Percentiles rank a stretch among this genome's conserved stretches.
These are phyloP conservation scores for Ganoderma multipileum DNA, from an alignment of 1,284 basidiomycete genomes.

Conservation along the genomic window DNA sequence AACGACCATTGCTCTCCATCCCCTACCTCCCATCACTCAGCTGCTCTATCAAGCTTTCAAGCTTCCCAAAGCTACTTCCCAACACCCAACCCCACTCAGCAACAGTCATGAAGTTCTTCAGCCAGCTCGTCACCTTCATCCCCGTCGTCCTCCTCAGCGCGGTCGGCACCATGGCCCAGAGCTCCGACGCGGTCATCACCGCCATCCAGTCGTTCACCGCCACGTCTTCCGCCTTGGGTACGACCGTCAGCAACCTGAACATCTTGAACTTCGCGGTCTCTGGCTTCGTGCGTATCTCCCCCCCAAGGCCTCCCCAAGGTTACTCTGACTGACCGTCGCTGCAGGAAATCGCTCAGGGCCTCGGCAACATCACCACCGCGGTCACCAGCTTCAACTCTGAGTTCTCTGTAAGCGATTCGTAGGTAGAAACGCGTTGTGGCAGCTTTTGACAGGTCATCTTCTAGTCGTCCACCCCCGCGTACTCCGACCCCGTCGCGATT, in stretches of 20 bases:
- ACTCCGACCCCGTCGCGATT: constrained; percentile 1
- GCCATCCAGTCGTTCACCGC: constrained; percentile 3
- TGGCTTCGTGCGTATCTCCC: background rate
- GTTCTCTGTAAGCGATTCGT: background rate
- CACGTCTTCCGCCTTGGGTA: background rate
- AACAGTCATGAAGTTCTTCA: constrained; percentile 8
- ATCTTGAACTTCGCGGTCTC: background rate
- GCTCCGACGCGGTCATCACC: constrained; percentile 3
- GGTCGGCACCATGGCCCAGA: constrained; percentile 1
- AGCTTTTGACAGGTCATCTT: background rate
- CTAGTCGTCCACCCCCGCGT: background rate
- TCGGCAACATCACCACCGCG: constrained; percentile 9
- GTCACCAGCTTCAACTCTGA: constrained; percentile 8
- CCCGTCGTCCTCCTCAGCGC: constrained; percentile 1
- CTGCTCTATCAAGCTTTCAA: background rate
- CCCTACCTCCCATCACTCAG: background rate
- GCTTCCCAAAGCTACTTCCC: too few relatives aligned
- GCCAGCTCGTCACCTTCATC: constrained; percentile 3
- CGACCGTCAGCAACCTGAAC: constrained; percentile 2
- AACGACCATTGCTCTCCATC: background rate
- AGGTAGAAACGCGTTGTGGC: background rate
- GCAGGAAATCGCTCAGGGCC: constrained; percentile 7
- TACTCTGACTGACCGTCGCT: background rate
- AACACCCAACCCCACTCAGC: background rate
- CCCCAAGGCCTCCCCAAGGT: background rate